Evolutionary conservation across 352 stramenopile species (phyloP), one percentile per base, ranked within the genome.

Genomic region (Phytophthora sp.): DNA sequence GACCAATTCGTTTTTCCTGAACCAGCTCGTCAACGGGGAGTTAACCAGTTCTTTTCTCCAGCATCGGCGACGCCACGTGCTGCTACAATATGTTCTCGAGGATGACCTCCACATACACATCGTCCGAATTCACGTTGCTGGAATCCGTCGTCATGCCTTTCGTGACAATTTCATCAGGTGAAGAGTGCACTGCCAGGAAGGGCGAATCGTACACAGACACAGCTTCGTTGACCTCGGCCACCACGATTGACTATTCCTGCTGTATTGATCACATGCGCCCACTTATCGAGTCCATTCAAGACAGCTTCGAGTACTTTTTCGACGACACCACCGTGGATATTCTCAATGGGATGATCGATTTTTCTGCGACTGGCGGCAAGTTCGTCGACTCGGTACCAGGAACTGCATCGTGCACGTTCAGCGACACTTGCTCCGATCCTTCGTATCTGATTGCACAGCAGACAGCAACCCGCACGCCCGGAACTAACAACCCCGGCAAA

Each of bases 31-130:
- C 12, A 70, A 87, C 54, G 74, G 74, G n/a, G n/a, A 5, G 41
- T 84, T 15, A 75, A 87, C 54, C 53, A 76, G 39, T 79, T 82
- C 38, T 69, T 84, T 28, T 87, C 51, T 66, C 77, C 9, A 72
- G 38, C 8, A 70, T 66, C 34, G 62, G 51, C 6, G 45, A 75
- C 20, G 62, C 62, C 2, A 74, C 66, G 11, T 87, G 77, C 41
- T 74, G 71, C 18, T 53, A 66, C 41, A 74, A 68, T 6, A 71
- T 77, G 28, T 86, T 72, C 58, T 66, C 67, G 11, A 64, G 79
- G 43, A 62, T 86, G 54, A 82, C 74, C 24, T 70, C 51, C 21
- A 82, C 63, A 42, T 86, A 82, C 51, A 69, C 63, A 13, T 35
- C 55, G 4, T 57, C 38, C 1, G 57, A 67, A 12, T 86, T 86